Percentiles rank a stretch among this genome's conserved stretches.
These are phyloP conservation scores for Citeromyces matritensis DNA, from an alignment of 805 yeast species.

Conservation along the genomic window DNA sequence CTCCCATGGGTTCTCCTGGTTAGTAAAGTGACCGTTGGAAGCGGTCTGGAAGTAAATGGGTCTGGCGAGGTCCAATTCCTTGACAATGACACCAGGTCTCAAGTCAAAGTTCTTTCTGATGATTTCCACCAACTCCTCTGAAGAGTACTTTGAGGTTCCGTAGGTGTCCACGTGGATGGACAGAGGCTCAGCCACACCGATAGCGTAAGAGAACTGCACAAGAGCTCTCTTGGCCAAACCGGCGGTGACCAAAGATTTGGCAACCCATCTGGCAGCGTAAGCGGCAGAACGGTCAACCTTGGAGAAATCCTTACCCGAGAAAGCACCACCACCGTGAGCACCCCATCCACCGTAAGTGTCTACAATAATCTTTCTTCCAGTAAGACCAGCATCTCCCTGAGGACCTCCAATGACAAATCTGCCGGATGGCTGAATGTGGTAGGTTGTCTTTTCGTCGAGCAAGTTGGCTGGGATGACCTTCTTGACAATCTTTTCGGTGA, in stretches of 20 bases:
- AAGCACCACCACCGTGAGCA: slow-evolving; percentile 99
- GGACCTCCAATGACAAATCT: slow-evolving; percentile 99
- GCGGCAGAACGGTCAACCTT: slow-evolving; percentile 99
- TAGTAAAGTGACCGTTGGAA: slow-evolving; percentile 98
- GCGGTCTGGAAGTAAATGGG: slow-evolving; percentile 99
- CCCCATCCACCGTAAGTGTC: slow-evolving; percentile 99
- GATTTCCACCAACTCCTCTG: slow-evolving; percentile 82
- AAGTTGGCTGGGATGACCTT: slow-evolving; percentile 84
- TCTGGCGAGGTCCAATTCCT: slow-evolving; percentile 92
- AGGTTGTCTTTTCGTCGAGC: slow-evolving; percentile 88
- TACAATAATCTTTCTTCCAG: slow-evolving; percentile 98
- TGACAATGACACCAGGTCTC: slow-evolving; percentile 98
- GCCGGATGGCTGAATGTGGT: slow-evolving; percentile 99
- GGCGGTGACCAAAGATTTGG: slow-evolving; percentile 92
- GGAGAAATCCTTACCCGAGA: slow-evolving; percentile 99
- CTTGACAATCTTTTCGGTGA: slow-evolving; percentile 69
- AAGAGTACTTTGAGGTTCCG: slow-evolving; percentile 88
- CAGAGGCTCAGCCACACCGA: slow-evolving; percentile 99
- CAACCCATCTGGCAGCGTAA: slow-evolving; percentile 99
- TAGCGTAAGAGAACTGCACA: slow-evolving; percentile 98
- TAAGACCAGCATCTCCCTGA: slow-evolving; percentile 99
- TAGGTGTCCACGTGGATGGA: slow-evolving; percentile 95
- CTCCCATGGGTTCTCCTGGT: slow-evolving; percentile 98
- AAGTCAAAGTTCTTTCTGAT: slow-evolving; percentile 91
- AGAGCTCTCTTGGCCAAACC: slow-evolving; percentile 93